Base-by-base conservation (phyloP, 345 rosid genomes). In the Ailanthus altissimus region DNA sequence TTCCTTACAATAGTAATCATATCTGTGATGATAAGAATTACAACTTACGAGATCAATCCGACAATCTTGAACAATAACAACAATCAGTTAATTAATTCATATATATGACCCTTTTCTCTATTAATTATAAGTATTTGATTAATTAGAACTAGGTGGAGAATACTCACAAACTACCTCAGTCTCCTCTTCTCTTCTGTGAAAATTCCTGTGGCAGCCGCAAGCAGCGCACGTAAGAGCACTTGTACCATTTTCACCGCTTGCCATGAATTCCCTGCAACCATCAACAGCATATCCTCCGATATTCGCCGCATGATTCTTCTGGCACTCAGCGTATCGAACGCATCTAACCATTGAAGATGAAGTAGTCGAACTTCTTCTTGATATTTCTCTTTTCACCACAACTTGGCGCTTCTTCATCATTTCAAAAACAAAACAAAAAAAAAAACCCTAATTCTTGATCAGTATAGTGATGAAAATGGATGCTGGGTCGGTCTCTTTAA, bases 241-340 rank as follows among this genome's bases (percentile, higher is more conserved):
- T 5, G 84, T 81, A 2, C 87, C 91, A 67, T 87, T 90, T 16
- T 67, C 81, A 3, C 93, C 91, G 60, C 81, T 80, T 0, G 91
- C 88, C 93, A 89, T 85, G 89, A 92, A 92, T 81, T 92, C 97
- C 57, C 94, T 85, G 86, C 97, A 92, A 13, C 97, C 97, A 42
- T 92, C 97, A 0, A 92, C 90, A 14, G 94, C 92, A 46, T 90
- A 89, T 45, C 97, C 94, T 67, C 97, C 97, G 23, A 86, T 89
- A 73, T 86, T 86, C 4, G 92, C 88, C 15, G 97, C 94, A 58
- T 92, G 97, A 80, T 92, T 92, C 90, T 86, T 90, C 72, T 88
- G 92, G 65, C 97, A 92, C 89, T 92, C 97, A 2, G 81, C 84
- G 42, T 91, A 91, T 49, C 89, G 81, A 51, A 78, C 79, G 63